Conservation (phyloP, 2,329 filamentous ascomycete species). For the Dendrostoma leiphaemia region DNA sequence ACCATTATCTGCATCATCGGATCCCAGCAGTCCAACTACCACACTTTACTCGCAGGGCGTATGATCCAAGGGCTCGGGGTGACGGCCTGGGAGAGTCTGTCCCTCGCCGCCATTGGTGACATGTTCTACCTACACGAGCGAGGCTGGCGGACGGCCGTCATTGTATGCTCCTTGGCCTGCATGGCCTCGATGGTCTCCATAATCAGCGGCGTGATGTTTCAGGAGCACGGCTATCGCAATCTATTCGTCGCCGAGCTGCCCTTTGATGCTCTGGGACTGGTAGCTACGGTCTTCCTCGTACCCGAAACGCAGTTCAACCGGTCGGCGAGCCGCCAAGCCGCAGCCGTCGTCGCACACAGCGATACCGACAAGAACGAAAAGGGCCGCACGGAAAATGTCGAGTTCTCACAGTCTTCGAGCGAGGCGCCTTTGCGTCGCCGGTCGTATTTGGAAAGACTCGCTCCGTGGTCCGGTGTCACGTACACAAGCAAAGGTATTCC, state of each 20-base stretch:
- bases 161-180: slow-evolving; percentile 30
- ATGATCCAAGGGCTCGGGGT: slow-evolving; percentile 31
- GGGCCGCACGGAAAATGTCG: not conserved
- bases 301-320: slow-evolving; percentile 27
- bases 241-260: slow-evolving; percentile 30
- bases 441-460: slow-evolving; percentile 10
- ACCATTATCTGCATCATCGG: slow-evolving; percentile 28
- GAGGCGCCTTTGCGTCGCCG: not conserved
- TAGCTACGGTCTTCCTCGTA: slow-evolving; percentile 26
- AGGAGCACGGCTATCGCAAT: slow-evolving; percentile 27
- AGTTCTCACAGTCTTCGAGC: not conserved
- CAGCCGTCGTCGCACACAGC: not conserved
- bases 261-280: slow-evolving; percentile 25
- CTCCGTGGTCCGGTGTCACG: not conserved
- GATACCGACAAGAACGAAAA: not conserved
- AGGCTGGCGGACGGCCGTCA: slow-evolving; percentile 27
- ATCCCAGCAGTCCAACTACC: slow-evolving; percentile 24
- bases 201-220: slow-evolving; percentile 26
- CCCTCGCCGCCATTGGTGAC: slow-evolving; percentile 30
- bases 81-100: slow-evolving; percentile 32
- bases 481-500: slow-evolving; percentile 18
- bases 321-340: not conserved
- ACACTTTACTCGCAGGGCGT: slow-evolving; percentile 31
- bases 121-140: slow-evolving; percentile 33
- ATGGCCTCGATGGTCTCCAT: slow-evolving; percentile 29